These are phyloP conservation scores for Sporobolomyces phaffii DNA, from an alignment of 768 basidiomycete genomes.

Conservation along the genomic window DNA sequence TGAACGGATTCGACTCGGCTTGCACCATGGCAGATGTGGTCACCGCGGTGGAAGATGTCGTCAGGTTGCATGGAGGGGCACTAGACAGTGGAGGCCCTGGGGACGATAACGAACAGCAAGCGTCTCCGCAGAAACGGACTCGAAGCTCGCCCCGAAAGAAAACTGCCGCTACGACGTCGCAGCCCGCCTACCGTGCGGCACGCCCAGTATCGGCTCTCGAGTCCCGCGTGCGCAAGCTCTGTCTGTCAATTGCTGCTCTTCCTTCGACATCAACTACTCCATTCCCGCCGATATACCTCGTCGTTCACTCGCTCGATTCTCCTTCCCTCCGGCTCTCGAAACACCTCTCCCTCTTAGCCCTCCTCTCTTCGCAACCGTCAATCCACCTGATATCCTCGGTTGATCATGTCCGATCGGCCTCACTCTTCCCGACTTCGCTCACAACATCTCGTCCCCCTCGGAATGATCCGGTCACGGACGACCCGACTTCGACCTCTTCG, in stretches of 20 bases:
- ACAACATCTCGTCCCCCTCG: conserved; percentile 14
- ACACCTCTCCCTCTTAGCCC: conserved; percentile 61
- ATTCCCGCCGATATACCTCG: conserved; percentile 57
- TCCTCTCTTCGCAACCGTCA: conserved; percentile 64
- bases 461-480: not conserved
- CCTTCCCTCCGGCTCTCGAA: conserved; percentile 61
- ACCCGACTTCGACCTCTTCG: not conserved
- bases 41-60: conserved; percentile 30
- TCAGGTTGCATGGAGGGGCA: conserved; percentile 8
- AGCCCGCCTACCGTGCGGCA: conserved; percentile 48
- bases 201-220: conserved; percentile 52
- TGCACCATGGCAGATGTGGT: conserved; percentile 63
- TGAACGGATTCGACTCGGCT: conserved; percentile 69
- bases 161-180: conserved; percentile 39
- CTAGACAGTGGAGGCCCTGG: not conserved
- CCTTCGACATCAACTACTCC: conserved; percentile 46
- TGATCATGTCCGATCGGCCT: conserved; percentile 76
- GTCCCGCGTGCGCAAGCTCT: conserved; percentile 60
- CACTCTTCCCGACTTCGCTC: conserved; percentile 69
- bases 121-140: not conserved
- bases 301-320: conserved; percentile 85
- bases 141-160: not conserved
- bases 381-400: conserved; percentile 79
- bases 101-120: not conserved
- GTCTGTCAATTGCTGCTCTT: conserved; percentile 54